These are phyloP conservation scores for Arctostaphylos glauca DNA, from an alignment of 148 eudicot genomes.

Conservation along the genomic window DNA sequence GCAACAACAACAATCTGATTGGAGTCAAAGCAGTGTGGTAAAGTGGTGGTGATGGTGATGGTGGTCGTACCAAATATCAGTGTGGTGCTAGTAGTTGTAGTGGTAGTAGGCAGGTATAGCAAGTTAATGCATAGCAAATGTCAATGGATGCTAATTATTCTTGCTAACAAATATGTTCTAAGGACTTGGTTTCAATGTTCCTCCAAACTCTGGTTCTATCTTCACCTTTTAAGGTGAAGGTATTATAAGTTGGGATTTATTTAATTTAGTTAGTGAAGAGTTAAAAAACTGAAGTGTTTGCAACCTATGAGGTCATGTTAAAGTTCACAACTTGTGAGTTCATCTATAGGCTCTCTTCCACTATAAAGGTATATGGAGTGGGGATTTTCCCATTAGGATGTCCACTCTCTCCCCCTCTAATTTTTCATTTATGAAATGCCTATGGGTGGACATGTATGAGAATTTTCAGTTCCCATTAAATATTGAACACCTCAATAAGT, in stretches of 20 bases:
- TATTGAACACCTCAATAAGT: background rate
- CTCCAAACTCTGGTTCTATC: background rate
- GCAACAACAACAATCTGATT: background rate
- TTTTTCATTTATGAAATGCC: background rate
- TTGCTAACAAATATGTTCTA: background rate
- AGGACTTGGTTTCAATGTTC: background rate
- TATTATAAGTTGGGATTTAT: background rate
- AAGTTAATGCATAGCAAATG: background rate
- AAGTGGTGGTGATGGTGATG: background rate
- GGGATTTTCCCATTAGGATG: constrained; percentile 1
- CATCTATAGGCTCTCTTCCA: background rate
- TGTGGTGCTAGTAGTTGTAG: background rate
- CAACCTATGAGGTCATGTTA: background rate
- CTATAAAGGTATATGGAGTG: background rate
- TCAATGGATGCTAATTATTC: background rate
- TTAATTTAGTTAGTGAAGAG: background rate
- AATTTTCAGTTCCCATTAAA: background rate
- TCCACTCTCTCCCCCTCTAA: background rate
- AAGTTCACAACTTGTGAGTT: background rate
- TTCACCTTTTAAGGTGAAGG: background rate
- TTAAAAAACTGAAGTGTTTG: background rate
- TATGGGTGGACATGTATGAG: background rate
- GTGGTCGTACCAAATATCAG: background rate
- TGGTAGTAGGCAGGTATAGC: background rate
- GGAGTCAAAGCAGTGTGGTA: background rate